phyloP scores from a whole-genome alignment of 768 basidiomycete species.

The Pleurotus eryngii region DNA sequence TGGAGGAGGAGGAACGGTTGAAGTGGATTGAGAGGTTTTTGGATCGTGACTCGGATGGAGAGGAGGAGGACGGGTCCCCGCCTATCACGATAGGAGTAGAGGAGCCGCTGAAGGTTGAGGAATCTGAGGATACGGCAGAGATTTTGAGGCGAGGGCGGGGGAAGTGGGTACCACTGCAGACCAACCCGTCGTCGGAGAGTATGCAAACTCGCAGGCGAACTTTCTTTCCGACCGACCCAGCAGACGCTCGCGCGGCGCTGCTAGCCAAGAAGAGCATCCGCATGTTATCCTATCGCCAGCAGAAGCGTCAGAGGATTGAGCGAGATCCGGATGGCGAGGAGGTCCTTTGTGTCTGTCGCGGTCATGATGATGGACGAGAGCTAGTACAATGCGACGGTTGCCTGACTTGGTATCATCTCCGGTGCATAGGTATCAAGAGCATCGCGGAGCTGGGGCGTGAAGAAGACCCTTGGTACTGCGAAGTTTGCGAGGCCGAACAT shows the following conservation, averaged over 20 bases:
- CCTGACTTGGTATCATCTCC: constrained; percentile 77
- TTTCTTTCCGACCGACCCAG: constrained; percentile 62
- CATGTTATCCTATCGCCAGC: constrained; percentile 52
- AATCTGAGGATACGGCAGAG: constrained; percentile 22
- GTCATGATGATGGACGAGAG: constrained; percentile 66
- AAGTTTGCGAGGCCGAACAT: constrained; percentile 39
- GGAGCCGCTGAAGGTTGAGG: constrained; percentile 27
- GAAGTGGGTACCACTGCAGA: constrained; percentile 57
- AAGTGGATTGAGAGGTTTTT: constrained; percentile 69
- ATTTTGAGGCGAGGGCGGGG: constrained; percentile 44
- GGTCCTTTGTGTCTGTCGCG: constrained; percentile 62
- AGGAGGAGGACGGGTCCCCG: constrained; percentile 37
- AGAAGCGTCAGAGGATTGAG: constrained; percentile 33
- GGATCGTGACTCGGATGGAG: constrained; percentile 68
- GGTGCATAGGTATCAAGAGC: constrained; percentile 71
- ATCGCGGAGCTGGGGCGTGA: constrained; percentile 66
- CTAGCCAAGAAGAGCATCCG: constrained; percentile 70
- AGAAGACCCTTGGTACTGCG: constrained; percentile 80
- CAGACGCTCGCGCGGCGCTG: constrained; percentile 72
- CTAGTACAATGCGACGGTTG: constrained; percentile 83
- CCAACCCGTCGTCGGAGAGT: constrained; percentile 28
- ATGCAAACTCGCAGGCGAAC: constrained; percentile 24
- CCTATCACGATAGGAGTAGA: constrained; percentile 20
- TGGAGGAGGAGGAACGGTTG: constrained; percentile 58
- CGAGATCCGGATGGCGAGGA: constrained; percentile 44